These are phyloP conservation scores for Phylloporus rhodoxanthus DNA, from an alignment of 768 basidiomycete species.

Conservation along the genomic window DNA sequence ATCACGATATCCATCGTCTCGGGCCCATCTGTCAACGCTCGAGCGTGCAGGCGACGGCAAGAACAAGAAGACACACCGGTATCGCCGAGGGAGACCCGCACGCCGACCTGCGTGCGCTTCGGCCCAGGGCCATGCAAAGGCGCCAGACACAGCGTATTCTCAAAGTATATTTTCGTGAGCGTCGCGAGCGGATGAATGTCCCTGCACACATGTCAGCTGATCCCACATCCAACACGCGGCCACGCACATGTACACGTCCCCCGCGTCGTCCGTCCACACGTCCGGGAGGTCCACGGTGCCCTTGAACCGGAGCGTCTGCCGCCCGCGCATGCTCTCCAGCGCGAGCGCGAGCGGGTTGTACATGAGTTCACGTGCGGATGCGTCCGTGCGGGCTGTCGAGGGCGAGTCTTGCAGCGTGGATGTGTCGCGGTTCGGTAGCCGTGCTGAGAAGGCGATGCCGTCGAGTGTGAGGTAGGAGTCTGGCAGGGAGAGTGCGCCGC, in stretches of 20 bases:
- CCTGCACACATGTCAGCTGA: slow-evolving; percentile 33
- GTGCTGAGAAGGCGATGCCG: slow-evolving; percentile 63
- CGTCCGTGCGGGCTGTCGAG: slow-evolving; percentile 23
- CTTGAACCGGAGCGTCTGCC: slow-evolving; percentile 55
- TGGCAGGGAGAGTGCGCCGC: slow-evolving; percentile 66
- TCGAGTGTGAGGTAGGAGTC: slow-evolving; percentile 70
- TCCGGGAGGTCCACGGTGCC: slow-evolving; percentile 49
- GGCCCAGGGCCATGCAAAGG: slow-evolving; percentile 27
- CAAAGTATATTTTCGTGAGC: slow-evolving; percentile 61
- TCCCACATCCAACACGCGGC: neutral
- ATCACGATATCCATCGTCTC: slow-evolving; percentile 65
- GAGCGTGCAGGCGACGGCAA: neutral
- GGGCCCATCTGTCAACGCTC: slow-evolving; percentile 46
- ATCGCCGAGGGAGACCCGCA: slow-evolving; percentile 68
- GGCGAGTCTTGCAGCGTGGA: slow-evolving; percentile 26
- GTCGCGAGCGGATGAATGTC: slow-evolving; percentile 64
- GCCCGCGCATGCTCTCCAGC: slow-evolving; percentile 74
- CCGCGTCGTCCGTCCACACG: slow-evolving; percentile 55
- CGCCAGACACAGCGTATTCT: slow-evolving; percentile 58
- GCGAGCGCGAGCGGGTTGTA: slow-evolving; percentile 67
- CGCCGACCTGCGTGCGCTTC: slow-evolving; percentile 45
- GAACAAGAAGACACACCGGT: slow-evolving; percentile 37
- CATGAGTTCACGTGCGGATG: slow-evolving; percentile 37
- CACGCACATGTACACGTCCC: slow-evolving; percentile 38
- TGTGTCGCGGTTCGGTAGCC: slow-evolving; percentile 28